Conservation (phyloP, 1,284 basidiomycete species). For the Xerocomus cyaneibrunnescens region DNA sequence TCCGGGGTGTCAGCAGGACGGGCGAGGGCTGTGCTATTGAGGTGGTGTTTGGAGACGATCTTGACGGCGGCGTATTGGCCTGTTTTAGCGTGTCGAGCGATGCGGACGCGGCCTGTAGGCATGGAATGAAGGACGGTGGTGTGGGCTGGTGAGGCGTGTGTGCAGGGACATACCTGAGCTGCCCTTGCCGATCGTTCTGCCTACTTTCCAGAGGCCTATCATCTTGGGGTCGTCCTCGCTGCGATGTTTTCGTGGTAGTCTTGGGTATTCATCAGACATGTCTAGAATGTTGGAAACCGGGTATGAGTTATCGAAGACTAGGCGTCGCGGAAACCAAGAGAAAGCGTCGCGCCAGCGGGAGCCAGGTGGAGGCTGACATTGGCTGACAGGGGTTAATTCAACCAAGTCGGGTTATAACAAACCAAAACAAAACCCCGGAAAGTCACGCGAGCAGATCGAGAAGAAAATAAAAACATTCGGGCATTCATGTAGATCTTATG, state of each 20-base stretch:
- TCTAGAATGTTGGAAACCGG: background rate
- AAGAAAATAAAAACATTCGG: constrained; percentile 6
- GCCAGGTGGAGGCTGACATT: constrained; percentile 21
- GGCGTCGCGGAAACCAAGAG: background rate
- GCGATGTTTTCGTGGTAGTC: constrained; percentile 36
- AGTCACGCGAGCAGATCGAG: background rate
- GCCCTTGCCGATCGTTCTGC: constrained; percentile 90
- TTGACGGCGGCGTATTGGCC: constrained; percentile 95
- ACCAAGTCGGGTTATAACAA: constrained; percentile 7
- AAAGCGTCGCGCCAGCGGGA: background rate
- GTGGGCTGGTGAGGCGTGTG: background rate
- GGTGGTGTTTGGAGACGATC: constrained; percentile 87
- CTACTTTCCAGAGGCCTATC: constrained; percentile 94
- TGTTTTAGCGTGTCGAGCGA: constrained; percentile 86
- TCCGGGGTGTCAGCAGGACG: constrained; percentile 68
- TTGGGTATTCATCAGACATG: constrained; percentile 34
- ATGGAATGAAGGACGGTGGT: background rate
- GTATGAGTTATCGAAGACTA: background rate
- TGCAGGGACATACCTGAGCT: constrained; percentile 62
- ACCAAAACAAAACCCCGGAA: background rate
- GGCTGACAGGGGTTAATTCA: constrained; percentile 27
- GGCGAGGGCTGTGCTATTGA: constrained; percentile 56
- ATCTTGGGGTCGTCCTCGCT: constrained; percentile 63
- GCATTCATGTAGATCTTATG: constrained; percentile 23
- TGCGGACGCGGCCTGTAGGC: constrained; percentile 79